Evolutionary conservation across 2,329 filamentous ascomycete species (phyloP).

Genomic region (Monilinia aucupariae): DNA sequence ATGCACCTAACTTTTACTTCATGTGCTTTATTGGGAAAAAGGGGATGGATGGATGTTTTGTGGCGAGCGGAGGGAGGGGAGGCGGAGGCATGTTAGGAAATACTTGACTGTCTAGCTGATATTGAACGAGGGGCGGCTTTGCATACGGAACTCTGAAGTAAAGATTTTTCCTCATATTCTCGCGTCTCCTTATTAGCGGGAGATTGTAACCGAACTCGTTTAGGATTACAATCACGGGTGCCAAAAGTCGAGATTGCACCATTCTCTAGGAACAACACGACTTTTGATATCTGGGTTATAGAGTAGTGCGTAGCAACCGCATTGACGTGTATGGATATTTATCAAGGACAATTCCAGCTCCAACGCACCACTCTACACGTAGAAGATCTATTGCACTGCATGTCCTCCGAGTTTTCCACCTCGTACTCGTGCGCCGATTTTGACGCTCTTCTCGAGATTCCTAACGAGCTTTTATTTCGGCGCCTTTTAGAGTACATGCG

Average conservation of each 20-base stretch:
- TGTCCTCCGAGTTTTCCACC: neutral
- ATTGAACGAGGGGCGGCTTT: neutral
- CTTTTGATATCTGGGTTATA: neutral
- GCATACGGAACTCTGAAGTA: neutral
- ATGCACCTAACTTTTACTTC: neutral
- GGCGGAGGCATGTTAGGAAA: neutral
- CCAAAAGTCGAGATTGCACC: no score
- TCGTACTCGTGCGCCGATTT: neutral
- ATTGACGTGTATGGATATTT: neutral
- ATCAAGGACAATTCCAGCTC: no score
- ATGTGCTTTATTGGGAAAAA: neutral
- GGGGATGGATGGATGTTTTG: neutral
- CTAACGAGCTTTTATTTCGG: neutral
- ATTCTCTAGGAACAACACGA: no score
- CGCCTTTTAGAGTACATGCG: no score
- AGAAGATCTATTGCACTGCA: neutral
- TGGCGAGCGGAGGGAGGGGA: neutral
- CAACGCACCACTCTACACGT: no score
- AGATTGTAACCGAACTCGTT: neutral
- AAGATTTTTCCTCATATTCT: neutral
- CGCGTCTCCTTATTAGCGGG: no score
- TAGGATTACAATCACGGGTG: no score
- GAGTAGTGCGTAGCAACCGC: no score
- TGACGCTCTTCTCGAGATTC: neutral
- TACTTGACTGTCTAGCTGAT: neutral